Percentiles rank a stretch among this genome's conserved stretches.
phyloP scores from a whole-genome alignment of 495 filamentous ascomycete genomes.

The Tirmania nivea region DNA sequence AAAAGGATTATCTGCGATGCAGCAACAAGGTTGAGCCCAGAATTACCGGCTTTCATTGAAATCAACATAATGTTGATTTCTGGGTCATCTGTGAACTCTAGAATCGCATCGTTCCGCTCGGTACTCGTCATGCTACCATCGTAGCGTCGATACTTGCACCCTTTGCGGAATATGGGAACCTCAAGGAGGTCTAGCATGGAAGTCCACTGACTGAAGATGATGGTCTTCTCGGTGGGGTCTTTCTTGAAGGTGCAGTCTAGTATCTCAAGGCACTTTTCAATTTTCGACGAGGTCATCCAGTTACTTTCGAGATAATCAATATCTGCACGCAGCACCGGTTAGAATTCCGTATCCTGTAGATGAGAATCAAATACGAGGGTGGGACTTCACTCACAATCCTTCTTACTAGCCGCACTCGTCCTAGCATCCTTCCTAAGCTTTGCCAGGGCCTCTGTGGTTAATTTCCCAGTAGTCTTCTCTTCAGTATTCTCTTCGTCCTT shows the following conservation, averaged over 20 bases:
- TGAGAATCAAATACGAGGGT: neutral
- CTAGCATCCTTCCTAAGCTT: conserved; percentile 42
- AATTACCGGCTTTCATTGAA: conserved; percentile 57
- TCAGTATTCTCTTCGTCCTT: conserved; percentile 22
- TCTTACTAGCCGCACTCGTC: conserved; percentile 38
- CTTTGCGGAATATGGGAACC: conserved; percentile 39
- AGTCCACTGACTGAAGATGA: conserved; percentile 89
- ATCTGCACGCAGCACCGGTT: conserved; percentile 12
- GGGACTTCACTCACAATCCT: conserved; percentile 17
- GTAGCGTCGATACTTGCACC: conserved; percentile 50
- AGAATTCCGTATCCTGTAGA: neutral
- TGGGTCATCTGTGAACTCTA: conserved; percentile 28
- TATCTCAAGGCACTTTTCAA: conserved; percentile 51
- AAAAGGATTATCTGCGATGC: conserved; percentile 71
- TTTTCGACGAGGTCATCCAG: conserved; percentile 58
- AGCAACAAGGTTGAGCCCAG: conserved; percentile 73
- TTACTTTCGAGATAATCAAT: conserved; percentile 47
- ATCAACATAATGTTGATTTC: conserved; percentile 61
- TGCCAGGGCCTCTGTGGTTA: conserved; percentile 28
- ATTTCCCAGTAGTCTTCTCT: neutral
- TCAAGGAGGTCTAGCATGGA: conserved; percentile 66
- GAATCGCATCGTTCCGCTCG: conserved; percentile 51
- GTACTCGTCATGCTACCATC: conserved; percentile 58
- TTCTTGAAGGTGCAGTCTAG: conserved; percentile 22
- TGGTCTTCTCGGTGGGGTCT: conserved; percentile 47